phyloP scores from a whole-genome alignment of 345 rosid genomes.

The Euclidium syriacum region DNA sequence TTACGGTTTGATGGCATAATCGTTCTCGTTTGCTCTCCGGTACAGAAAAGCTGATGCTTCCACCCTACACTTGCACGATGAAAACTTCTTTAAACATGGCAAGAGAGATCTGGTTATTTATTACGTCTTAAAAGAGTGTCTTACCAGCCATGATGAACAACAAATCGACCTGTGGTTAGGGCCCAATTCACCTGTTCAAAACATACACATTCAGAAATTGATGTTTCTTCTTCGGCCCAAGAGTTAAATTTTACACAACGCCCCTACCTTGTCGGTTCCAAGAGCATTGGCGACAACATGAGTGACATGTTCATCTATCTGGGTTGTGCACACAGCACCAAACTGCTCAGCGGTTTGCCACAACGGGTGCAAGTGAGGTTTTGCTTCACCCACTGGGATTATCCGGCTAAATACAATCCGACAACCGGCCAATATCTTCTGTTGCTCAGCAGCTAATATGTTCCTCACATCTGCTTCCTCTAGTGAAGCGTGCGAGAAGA shows the following conservation, averaged over 20 bases:
- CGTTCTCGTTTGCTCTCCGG: constrained; percentile 86
- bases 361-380: constrained; percentile 87
- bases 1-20: constrained; percentile 77
- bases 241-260: background rate
- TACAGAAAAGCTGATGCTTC: constrained; percentile 98
- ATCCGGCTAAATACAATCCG: constrained; percentile 88
- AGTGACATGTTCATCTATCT: constrained; percentile 85
- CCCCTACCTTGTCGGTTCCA: constrained; percentile 91
- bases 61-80: constrained; percentile 57
- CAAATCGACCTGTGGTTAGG: constrained; percentile 60
- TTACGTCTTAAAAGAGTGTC: constrained; percentile 12
- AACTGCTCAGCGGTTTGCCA: constrained; percentile 99
- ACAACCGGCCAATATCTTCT: constrained; percentile 81
- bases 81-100: constrained; percentile 12
- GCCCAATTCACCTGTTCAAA: constrained; percentile 95
- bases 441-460: constrained; percentile 81
- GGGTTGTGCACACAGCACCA: constrained; percentile 91
- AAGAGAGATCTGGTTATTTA: background rate
- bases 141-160: constrained; percentile 97
- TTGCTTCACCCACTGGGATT: constrained; percentile 89
- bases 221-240: background rate
- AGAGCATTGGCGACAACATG: constrained; percentile 95
- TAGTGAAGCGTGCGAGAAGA: constrained; percentile 63
- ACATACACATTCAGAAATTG: constrained; percentile 17
- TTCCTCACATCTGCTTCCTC: constrained; percentile 88